These are phyloP conservation scores for Fraxinus platypoda DNA, from an alignment of 305 asterid species.

Conservation along the genomic window DNA sequence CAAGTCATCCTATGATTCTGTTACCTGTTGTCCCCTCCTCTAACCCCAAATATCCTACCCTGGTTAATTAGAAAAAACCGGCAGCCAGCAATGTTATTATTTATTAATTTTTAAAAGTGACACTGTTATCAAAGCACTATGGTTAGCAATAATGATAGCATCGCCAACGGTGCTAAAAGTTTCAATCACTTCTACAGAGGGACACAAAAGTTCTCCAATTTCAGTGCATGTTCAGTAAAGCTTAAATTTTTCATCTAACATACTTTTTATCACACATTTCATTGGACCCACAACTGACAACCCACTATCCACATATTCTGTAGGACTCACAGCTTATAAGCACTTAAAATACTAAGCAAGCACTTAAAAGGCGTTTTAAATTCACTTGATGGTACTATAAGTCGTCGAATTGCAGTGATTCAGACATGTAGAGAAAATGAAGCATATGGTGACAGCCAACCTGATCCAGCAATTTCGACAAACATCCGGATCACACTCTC, in stretches of 20 bases:
- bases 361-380: conserved; percentile 11
- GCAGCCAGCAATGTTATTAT: neutral
- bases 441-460: conserved; percentile 40
- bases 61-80: neutral
- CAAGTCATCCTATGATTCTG: neutral
- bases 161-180: neutral
- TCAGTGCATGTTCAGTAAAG: neutral
- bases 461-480: conserved; percentile 98
- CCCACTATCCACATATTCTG: neutral
- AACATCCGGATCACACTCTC: conserved; percentile 98
- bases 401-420: neutral
- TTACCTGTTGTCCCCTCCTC: neutral
- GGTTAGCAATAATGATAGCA: neutral
- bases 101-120: neutral
- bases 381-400: conserved; percentile 16
- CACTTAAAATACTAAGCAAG: neutral
- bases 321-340: neutral
- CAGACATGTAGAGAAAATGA: conserved; percentile 9
- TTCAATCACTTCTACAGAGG: neutral
- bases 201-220: neutral
- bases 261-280: neutral
- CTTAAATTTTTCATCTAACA: neutral
- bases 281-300: neutral
- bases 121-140: neutral
- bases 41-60: neutral